Evolutionary conservation across 179 eudicot genomes (phyloP).

Genomic region (Patellifolia procumbens): DNA sequence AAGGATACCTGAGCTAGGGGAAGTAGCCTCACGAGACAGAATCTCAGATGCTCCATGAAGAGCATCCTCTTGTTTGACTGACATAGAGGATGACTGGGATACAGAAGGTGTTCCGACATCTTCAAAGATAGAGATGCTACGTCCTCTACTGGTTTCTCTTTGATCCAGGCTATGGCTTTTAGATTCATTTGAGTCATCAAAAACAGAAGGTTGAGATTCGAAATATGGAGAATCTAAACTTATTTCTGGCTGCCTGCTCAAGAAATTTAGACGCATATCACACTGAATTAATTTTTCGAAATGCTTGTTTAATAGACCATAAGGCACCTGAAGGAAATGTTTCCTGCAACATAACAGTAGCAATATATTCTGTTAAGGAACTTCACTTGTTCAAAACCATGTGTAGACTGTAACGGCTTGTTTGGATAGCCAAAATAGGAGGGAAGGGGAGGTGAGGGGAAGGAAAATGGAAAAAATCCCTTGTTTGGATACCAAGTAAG

Average conservation of each 20-base stretch:
- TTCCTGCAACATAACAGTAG: constrained; percentile 42
- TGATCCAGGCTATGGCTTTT: constrained; percentile 28
- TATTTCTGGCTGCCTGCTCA: constrained; percentile 47
- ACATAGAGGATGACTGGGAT: constrained; percentile 34
- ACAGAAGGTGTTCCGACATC: constrained; percentile 42
- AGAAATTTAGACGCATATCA: constrained; percentile 47
- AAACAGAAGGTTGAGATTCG: constrained; percentile 33
- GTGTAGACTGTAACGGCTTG: no score
- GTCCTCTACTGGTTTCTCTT: constrained; percentile 31
- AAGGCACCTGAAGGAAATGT: constrained; percentile 46
- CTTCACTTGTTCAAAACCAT: neutral
- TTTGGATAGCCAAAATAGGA: no score
- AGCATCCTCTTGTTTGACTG: constrained; percentile 39
- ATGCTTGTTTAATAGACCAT: constrained; percentile 51
- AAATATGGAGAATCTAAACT: constrained; percentile 43
- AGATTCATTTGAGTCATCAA: constrained; percentile 27
- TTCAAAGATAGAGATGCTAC: constrained; percentile 30
- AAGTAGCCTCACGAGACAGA: constrained; percentile 38
- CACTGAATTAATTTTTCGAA: constrained; percentile 54
- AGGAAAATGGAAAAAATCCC: no score
- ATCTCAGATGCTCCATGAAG: constrained; percentile 28
- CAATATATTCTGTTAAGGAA: neutral
- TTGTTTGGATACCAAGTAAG: no score
- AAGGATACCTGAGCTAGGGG: constrained; percentile 47
- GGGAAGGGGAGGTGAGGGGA: no score